Base-by-base conservation (phyloP, 1,284 basidiomycete species). In the Ustilago trichophora region DNA sequence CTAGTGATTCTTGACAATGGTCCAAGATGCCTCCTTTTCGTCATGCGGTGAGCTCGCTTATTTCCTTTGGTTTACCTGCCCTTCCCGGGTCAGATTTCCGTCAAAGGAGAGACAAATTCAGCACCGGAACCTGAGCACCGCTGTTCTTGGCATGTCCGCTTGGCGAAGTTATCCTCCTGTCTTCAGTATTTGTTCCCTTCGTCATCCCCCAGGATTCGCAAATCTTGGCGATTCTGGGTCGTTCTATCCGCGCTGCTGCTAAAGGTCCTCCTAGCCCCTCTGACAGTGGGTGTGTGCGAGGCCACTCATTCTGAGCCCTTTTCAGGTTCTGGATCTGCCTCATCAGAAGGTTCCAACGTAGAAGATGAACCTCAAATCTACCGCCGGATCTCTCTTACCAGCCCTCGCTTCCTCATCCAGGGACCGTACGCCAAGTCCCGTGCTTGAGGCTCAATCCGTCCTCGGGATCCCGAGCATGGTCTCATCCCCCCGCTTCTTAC, bases 341-440 rank as follows among this genome's bases (percentile, higher is more conserved):
- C 27, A 22, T 34, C 9, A 34, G 47, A 41, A 50, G 50, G 12
- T 53, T 52, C 41, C 25, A 22, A 15, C n/a, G 42, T 48, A 24
- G 27, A 40, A 53, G 22, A 32, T 40, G n/a, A n/a, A n/a, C n/a
- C n/a, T n/a, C n/a, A 13, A 42, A 34, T 18, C 33, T 46, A 6
- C 52, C 36, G 52, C 44, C 52, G 43, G 32, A 19, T 38, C 7
- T 25, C 18, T 25, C 7, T 35, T 11, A n/a, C n/a, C n/a, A n/a
- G n/a, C 32, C 10, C 34, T 49, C 25, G 35, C 50, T 43, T 32
- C 26, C 32, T 21, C 56, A 36, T 10, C 34, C 37, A 25, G n/a
- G 33, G 26, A 24, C 34, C 21, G 34, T 36, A 52, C 34, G 50
- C 57, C 57, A 53, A 60, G 57, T 29, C 21, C 40, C 50, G 50